Percentiles rank a stretch among this genome's conserved stretches.
phyloP scores from a whole-genome alignment of 257 asterid species.

The Rubia yunnanensis region DNA sequence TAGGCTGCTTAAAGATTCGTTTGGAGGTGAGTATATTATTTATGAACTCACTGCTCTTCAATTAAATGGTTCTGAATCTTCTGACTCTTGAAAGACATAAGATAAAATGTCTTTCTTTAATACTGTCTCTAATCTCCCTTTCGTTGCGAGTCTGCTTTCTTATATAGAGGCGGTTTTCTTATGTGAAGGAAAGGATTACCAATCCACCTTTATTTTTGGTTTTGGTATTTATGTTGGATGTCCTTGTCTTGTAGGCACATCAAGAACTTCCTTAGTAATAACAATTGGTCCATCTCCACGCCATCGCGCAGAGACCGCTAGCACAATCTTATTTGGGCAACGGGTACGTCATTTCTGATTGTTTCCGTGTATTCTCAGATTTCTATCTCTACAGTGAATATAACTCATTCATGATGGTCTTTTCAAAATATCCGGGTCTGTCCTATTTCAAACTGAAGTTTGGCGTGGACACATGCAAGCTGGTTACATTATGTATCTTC shows the following conservation, averaged over 20 bases:
- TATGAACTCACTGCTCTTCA: background rate
- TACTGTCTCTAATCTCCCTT: background rate
- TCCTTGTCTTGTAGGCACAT: conserved; percentile 58
- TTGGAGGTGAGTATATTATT: conserved; percentile 70
- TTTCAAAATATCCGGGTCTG: background rate
- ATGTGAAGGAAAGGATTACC: background rate
- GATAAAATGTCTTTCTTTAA: background rate
- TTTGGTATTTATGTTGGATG: background rate
- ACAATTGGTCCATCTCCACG: conserved; percentile 98
- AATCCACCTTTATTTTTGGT: background rate
- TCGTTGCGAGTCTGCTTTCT: background rate
- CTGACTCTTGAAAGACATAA: background rate
- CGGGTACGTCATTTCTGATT: conserved; percentile 50
- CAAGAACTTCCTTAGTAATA: conserved; percentile 87
- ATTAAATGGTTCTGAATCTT: conserved; percentile 3
- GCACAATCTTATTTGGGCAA: conserved; percentile 97
- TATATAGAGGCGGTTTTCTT: background rate
- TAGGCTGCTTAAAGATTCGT: conserved; percentile 92
- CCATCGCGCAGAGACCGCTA: conserved; percentile 96
- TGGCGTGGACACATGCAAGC: background rate
- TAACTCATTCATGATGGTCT: background rate
- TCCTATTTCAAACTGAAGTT: background rate
- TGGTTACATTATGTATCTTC: background rate
- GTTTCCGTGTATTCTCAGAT: background rate
- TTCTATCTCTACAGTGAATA: background rate